Evolutionary conservation across 345 rosid species (phyloP), one percentile per base, ranked within the genome.

Genomic region (Draba incana): DNA sequence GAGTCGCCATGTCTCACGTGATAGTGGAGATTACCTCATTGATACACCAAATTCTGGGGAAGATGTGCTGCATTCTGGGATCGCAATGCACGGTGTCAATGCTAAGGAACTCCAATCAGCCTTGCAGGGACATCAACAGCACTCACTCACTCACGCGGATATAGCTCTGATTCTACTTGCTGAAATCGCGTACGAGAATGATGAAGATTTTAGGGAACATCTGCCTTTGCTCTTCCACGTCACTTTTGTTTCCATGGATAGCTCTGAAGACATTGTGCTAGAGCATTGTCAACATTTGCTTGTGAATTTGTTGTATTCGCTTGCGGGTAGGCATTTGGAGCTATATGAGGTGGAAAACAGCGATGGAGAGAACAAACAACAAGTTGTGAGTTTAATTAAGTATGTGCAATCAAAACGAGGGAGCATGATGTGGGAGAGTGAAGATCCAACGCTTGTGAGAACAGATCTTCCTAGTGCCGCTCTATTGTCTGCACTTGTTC

Each of bases 371-470:
- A 91, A 94, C 79, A 91, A 89, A 75, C 99, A 91, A 79, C 97
- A 89, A 81, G 99, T 94, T 61, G 91, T 87, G 63, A 91, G 97
- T 79, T 80, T 94, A 77, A 94, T 94, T 75, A 91, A 94, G 83
- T 91, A 94, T 47, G 99, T 94, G 56, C 99, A 91, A 70, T 94
- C 99, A 71, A 94, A 94, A 84, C 87, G 98, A 48, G 99, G 99
- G 61, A 89, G 90, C 84, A 94, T 94, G 99, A 94, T 94, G 99
- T 94, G 99, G 99, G 98, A 89, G 80, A 94, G 91, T 57, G 99
- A 94, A 84, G 98, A 94, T 72, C 92, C 97, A 65, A 75, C 98
- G 0, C 93, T 94, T 46, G 79, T 82, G 55, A 81, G 87, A 83
- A 85, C 88, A 31, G 93, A 89, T 62, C 98, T 94, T 82, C 97